These are phyloP conservation scores for Apium graveolens DNA, from an alignment of 129 eudicot genomes.

Conservation along the genomic window DNA sequence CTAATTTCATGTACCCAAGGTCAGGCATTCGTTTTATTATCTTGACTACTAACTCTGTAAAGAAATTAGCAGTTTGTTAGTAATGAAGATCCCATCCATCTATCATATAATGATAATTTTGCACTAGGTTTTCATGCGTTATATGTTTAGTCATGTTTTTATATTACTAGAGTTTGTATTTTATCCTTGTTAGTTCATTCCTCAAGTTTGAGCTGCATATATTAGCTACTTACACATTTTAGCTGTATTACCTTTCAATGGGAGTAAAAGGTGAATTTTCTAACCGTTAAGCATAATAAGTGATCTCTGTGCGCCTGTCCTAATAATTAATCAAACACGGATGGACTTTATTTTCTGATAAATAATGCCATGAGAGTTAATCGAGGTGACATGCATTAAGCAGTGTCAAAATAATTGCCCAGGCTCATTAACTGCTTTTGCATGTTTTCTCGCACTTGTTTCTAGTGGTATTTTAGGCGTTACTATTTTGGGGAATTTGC, in stretches of 20 bases:
- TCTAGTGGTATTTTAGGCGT: background rate
- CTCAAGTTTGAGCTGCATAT: background rate
- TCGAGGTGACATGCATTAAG: background rate
- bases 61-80: background rate
- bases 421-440: background rate
- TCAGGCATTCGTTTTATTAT: constrained; percentile 18
- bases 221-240: background rate
- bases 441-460: background rate
- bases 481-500: background rate
- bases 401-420: background rate
- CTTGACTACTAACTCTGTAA: background rate
- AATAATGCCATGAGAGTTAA: background rate
- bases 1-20: constrained; percentile 99
- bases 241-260: background rate
- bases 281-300: background rate
- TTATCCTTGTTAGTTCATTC: background rate
- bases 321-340: background rate
- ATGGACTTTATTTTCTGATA: background rate
- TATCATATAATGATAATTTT: background rate
- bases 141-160: background rate
- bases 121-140: background rate
- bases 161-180: background rate
- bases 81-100: background rate
- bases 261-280: background rate
- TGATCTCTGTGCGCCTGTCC: background rate